phyloP scores from a whole-genome alignment of 2,329 filamentous ascomycete genomes.

The Scolecobasidium constrictum region DNA sequence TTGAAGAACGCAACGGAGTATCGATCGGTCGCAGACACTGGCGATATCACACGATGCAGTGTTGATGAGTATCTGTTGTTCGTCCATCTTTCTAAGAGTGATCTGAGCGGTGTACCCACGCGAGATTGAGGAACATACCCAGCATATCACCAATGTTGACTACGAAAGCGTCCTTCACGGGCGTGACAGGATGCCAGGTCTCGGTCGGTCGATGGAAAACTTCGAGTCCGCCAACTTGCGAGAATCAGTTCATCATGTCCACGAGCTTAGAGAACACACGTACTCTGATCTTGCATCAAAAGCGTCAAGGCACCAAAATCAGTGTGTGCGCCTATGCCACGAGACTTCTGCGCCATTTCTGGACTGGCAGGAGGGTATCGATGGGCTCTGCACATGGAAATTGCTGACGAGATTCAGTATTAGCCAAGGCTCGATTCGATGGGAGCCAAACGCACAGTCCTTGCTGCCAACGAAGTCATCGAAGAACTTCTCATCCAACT shows the following conservation, averaged over 20 bases:
- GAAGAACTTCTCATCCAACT: conserved; percentile 12
- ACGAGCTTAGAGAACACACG: not conserved
- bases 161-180: not conserved
- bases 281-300: conserved; percentile 3
- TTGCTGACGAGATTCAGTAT: too few species aligned
- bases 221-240: conserved; percentile 6
- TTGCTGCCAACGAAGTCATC: conserved; percentile 13
- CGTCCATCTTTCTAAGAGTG: conserved; percentile 2
- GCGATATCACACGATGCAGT: conserved; percentile 21
- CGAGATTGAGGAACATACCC: not conserved
- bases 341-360: not conserved
- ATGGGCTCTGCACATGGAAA: conserved; percentile 12
- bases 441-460: not conserved
- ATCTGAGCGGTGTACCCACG: not conserved
- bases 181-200: not conserved
- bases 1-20: conserved; percentile 25
- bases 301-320: conserved; percentile 8
- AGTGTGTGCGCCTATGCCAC: conserved; percentile 6
- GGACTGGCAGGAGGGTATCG: conserved; percentile 2
- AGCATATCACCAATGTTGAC: not conserved
- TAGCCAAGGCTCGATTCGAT: not conserved
- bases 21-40: conserved; percentile 16
- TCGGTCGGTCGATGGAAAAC: conserved; percentile 2
- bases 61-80: conserved; percentile 11
- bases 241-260: not conserved